Evolutionary conservation across 2,329 filamentous ascomycete genomes (phyloP).

Genomic region (Trichoderma sp.): DNA sequence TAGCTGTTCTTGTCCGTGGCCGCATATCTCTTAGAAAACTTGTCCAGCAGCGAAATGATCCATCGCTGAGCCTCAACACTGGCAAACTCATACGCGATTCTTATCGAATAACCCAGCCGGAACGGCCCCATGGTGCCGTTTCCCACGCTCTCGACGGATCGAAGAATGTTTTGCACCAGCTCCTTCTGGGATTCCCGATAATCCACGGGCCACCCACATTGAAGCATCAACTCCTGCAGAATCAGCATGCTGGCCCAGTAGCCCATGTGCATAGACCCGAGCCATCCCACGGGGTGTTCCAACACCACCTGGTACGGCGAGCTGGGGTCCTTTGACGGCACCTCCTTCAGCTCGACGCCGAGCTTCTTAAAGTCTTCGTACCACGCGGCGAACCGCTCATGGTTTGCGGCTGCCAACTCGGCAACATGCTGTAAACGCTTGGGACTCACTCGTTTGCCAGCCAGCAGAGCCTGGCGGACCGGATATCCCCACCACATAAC

Average conservation of each 20-base stretch:
- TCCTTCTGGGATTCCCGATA: slow-evolving; percentile 29
- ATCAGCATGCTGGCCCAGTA: slow-evolving; percentile 43
- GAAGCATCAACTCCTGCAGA: slow-evolving; percentile 38
- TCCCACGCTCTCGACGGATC: slow-evolving; percentile 40
- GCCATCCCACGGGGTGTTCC: slow-evolving; percentile 33
- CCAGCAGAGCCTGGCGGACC: slow-evolving; percentile 19
- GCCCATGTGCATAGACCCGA: slow-evolving; percentile 36
- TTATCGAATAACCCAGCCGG: slow-evolving; percentile 38
- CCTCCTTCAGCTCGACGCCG: slow-evolving; percentile 30
- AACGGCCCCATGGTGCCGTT: slow-evolving; percentile 40
- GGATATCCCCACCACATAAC: slow-evolving; percentile 34
- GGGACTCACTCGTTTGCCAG: slow-evolving; percentile 31
- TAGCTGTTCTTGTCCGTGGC: slow-evolving; percentile 33
- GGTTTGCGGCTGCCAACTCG: slow-evolving; percentile 30
- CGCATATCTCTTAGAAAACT: slow-evolving; percentile 35
- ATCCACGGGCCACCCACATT: slow-evolving; percentile 32
- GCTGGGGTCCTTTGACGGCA: slow-evolving; percentile 30
- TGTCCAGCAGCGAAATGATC: slow-evolving; percentile 33
- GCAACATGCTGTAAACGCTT: slow-evolving; percentile 32
- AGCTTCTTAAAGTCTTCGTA: slow-evolving; percentile 30
- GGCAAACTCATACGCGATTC: slow-evolving; percentile 42
- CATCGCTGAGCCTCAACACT: slow-evolving; percentile 35
- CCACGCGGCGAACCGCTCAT: slow-evolving; percentile 35
- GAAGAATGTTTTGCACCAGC: slow-evolving; percentile 35
- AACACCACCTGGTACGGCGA: slow-evolving; percentile 37